phyloP scores from a whole-genome alignment of 2,329 filamentous ascomycete species.

The Colletotrichum tofieldiae region DNA sequence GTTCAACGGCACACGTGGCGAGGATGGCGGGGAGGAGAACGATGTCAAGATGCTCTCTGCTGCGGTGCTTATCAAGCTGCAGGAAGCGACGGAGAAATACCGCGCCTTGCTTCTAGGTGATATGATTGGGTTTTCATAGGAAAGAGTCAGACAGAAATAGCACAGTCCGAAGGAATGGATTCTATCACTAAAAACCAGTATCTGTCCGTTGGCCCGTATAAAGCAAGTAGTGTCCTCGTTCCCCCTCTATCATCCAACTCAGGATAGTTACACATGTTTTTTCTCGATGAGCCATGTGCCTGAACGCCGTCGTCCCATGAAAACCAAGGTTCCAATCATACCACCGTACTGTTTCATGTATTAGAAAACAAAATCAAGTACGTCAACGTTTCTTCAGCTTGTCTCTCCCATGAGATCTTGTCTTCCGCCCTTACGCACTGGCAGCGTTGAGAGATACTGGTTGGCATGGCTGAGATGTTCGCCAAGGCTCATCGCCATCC shows the following conservation, averaged over 20 bases:
- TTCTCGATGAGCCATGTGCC: background rate
- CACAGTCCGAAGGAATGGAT: constrained; percentile 16
- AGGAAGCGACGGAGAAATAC: constrained; percentile 87
- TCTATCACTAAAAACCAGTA: background rate
- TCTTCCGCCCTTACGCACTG: constrained; percentile 53
- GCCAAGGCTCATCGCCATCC: constrained; percentile 64
- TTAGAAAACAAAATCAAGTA: background rate
- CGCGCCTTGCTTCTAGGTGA: constrained; percentile 84
- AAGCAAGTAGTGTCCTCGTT: constrained; percentile 1
- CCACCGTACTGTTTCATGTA: background rate
- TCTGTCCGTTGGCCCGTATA: background rate
- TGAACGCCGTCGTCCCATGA: constrained; percentile 16
- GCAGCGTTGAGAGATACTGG: constrained; percentile 60
- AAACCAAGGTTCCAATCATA: background rate
- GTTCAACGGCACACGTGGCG: constrained; percentile 74
- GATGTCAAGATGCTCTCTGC: constrained; percentile 85
- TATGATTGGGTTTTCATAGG: constrained; percentile 58
- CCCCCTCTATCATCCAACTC: constrained; percentile 13
- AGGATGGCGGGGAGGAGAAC: constrained; percentile 77
- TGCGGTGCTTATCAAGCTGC: constrained; percentile 81
- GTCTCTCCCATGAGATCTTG: constrained; percentile 36
- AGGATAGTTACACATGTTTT: background rate
- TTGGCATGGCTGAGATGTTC: constrained; percentile 66
- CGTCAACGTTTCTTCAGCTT: background rate
- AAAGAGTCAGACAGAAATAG: background rate